Conservation (phyloP, 2,329 filamentous ascomycete genomes). For the Colletotrichum scovillei region DNA sequence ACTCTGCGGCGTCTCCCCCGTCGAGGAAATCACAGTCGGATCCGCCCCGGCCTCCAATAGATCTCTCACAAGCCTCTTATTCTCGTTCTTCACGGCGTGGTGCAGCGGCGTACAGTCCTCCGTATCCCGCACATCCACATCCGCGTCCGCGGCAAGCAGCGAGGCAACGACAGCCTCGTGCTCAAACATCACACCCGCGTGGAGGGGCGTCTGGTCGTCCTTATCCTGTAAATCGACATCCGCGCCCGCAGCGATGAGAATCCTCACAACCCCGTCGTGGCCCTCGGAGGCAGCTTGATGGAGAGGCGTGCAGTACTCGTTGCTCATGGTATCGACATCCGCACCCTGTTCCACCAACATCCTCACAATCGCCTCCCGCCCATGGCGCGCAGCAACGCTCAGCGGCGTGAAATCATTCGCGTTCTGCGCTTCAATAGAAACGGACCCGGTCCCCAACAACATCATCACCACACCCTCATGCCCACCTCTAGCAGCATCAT, state of each 20-base stretch:
- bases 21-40: conserved; percentile 33
- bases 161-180: conserved; percentile 35
- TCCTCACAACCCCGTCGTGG: conserved; percentile 30
- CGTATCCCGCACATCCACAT: conserved; percentile 30
- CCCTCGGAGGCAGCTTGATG: conserved; percentile 38
- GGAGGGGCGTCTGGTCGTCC: conserved; percentile 36
- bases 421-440: conserved; percentile 36
- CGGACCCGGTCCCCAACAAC: conserved; percentile 34
- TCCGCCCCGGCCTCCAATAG: conserved; percentile 36
- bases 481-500: conserved; percentile 33
- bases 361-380: conserved; percentile 36
- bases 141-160: conserved; percentile 30
- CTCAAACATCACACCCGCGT: conserved; percentile 37
- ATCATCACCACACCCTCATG: conserved; percentile 30
- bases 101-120: conserved; percentile 38
- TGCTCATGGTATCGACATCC: conserved; percentile 34
- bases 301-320: conserved; percentile 35
- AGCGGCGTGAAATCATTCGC: conserved; percentile 36
- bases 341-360: conserved; percentile 38
- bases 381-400: conserved; percentile 33
- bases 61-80: conserved; percentile 30
- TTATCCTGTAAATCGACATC: conserved; percentile 36
- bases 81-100: conserved; percentile 38
- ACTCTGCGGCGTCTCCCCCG: conserved; percentile 36
- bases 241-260: conserved; percentile 36